These are phyloP conservation scores for Phytophthora foliorum DNA, from an alignment of 352 stramenopile species.

Conservation along the genomic window DNA sequence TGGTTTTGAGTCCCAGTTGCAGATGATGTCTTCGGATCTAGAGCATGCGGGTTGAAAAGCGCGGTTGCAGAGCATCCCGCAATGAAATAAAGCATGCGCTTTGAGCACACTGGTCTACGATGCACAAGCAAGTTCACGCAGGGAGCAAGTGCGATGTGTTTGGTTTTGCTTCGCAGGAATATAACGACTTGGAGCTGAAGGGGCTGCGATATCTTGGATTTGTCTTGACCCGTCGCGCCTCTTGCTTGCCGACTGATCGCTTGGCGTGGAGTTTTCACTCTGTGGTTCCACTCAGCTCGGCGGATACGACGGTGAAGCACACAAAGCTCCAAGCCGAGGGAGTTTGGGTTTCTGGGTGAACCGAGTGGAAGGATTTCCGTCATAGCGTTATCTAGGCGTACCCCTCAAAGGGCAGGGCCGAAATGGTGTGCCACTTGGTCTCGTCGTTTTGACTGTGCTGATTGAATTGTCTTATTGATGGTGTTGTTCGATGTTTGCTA, in stretches of 20 bases:
- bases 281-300: neutral
- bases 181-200: conserved; percentile 29
- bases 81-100: conserved; percentile 50
- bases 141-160: conserved; percentile 8
- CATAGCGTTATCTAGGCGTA: conserved; percentile 6
- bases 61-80: conserved; percentile 22
- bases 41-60: conserved; percentile 32
- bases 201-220: conserved; percentile 33
- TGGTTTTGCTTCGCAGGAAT: conserved; percentile 11
- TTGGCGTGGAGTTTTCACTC: conserved; percentile 13
- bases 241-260: conserved; percentile 27
- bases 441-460: neutral
- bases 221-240: conserved; percentile 37
- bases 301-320: neutral
- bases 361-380: neutral
- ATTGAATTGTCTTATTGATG: conserved; percentile 9
- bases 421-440: conserved; percentile 34
- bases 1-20: conserved; percentile 97
- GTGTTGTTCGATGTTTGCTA: conserved; percentile 13
- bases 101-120: conserved; percentile 32
- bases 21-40: conserved; percentile 63
- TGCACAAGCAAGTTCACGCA: conserved; percentile 13
- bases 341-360: neutral
- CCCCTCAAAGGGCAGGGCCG: conserved; percentile 13
- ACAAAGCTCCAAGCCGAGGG: neutral